Evolutionary conservation across 1,284 basidiomycete species (phyloP), one percentile per base, ranked within the genome.

Genomic region (Cryptococcus depauperatus): DNA sequence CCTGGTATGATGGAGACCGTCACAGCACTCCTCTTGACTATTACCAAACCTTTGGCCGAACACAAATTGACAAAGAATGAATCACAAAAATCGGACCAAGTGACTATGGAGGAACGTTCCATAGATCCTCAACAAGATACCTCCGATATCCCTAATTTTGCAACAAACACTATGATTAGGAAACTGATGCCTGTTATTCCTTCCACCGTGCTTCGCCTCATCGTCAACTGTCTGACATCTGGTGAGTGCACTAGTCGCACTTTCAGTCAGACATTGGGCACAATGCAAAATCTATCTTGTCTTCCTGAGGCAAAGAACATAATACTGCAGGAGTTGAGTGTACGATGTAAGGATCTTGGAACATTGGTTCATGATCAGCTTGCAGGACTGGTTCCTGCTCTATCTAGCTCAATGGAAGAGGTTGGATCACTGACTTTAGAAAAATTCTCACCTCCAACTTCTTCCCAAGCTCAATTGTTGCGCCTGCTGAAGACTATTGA

Each of bases 161-260:
- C 32, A 13, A 19, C 22, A 2, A 14, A 35, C 32, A 16, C n/a
- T 28, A n/a, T n/a, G n/a, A n/a, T n/a, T n/a, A 19, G 18, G 28
- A 22, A 35, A 16, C 37, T 38, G 6, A 33, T 54, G 26, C 41
- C 51, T 13, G 51, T 58, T 33, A 81, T 85, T 21, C 87, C 91
- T 6, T 79, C 84, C 40, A 68, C 79, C 3, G 82, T 85, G 25
- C 76, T 96, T 18, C 82, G 85, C 32, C 79, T 90, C 33, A 87
- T 96, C 49, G 87, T 95, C 62, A 95, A 96, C 65, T 87, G 95
- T 56, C 75, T 96, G 46, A 93, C 91, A 18, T 77, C 84, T 19
- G 91, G 92, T 37, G 91, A 97, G 74, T 95, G 90, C 65, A 89
- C 89, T n/a, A 86, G 84, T 41, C 78, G 84, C 38, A 92, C 89